Base-by-base conservation (phyloP, 2,329 filamentous ascomycete genomes). In the Verticillium dahliae region DNA sequence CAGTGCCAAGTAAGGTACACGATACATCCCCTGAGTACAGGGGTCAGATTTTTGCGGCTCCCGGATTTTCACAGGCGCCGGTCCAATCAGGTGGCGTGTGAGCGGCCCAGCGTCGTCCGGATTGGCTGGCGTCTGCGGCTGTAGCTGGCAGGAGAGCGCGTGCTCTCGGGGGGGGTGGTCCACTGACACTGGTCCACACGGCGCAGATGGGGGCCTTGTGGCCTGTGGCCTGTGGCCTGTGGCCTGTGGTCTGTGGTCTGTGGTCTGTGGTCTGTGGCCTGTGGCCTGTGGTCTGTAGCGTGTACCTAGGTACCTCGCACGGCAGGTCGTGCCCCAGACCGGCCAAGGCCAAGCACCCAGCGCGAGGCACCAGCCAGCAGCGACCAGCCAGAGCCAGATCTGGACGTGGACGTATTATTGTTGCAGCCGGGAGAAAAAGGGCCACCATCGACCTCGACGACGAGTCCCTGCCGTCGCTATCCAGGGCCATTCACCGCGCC, bases 21-120 rank as follows among this genome's bases (percentile, higher is more conserved):
- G 33, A 37, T 57, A 57, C 55, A 39, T 35, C 35, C 7, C n/a
- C 33, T 18, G 14, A 38, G 15, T 6, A 15, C 33, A 37, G 55
- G 55, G 55, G 55, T 57, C 55, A 57, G 35, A 57, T 37, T 37
- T 57, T 57, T 57, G 55, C 55, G 55, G 55, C 34, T 57, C 33
- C n/a, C 55, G 55, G 55, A 57, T 57, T 57, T 57, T 37, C 55
- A 35, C 34, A 9, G 55, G 38, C 34, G 55, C 55, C 33, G 33
- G 35, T 9, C 55, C 55, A 57, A 57, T 57, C 33, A 57, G n/a
- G n/a, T 9, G 34, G 14, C 35, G n/a, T 13, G 15, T n/a, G 34
- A n/a, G 18, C n/a, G 55, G 33, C 34, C 18, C 33, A 34, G 14
- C 27, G 11, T n/a, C 4, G 33, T 14, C 55, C 27, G 55, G 55